Conservation (phyloP, 306 rosid genomes). For the Vigna mungo region DNA sequence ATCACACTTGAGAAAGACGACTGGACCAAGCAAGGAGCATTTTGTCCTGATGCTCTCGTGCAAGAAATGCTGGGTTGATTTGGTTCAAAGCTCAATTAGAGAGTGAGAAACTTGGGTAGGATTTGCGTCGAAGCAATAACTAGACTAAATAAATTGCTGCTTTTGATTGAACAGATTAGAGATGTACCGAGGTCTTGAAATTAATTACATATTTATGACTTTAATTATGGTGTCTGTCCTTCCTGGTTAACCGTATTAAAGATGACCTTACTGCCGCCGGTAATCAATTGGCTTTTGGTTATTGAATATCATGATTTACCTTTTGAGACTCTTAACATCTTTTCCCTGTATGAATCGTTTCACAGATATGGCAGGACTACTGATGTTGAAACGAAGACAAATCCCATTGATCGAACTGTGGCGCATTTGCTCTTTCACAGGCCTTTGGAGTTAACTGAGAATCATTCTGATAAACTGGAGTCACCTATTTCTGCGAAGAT, state of each 20-base stretch:
- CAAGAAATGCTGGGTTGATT: too few relatives aligned
- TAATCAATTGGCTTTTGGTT: conserved; percentile 5
- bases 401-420: conserved; percentile 79
- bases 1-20: too few relatives aligned
- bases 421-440: conserved; percentile 87
- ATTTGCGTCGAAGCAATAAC: not conserved
- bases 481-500: conserved; percentile 54
- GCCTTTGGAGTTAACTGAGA: conserved; percentile 59
- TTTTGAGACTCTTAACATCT: conserved; percentile 21
- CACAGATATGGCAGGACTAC: conserved; percentile 52
- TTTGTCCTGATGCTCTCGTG: too few relatives aligned
- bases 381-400: conserved; percentile 73
- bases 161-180: not conserved
- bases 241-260: conserved; percentile 20
- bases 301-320: conserved; percentile 16
- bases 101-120: too few relatives aligned
- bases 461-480: conserved; percentile 52
- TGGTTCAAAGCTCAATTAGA: too few relatives aligned
- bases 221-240: not conserved
- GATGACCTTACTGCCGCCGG: not conserved
- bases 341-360: conserved; percentile 34
- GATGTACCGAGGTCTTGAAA: not conserved
- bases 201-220: not conserved
- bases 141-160: not conserved
- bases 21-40: too few relatives aligned